Base-by-base conservation (phyloP, 1,284 basidiomycete genomes). In the Dichomitus squalens region DNA sequence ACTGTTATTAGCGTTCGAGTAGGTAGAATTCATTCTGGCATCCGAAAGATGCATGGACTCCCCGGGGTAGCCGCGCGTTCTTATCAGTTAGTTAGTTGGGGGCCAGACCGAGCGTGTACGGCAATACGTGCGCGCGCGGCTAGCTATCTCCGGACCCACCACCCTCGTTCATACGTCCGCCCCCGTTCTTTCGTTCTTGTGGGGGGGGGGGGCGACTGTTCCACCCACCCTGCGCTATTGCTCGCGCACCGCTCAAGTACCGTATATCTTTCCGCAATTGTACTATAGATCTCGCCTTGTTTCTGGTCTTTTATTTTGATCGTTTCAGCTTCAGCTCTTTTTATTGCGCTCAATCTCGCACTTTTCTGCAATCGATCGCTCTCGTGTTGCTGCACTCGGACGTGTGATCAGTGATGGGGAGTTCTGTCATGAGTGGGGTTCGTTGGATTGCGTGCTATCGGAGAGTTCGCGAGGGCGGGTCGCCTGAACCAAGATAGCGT, bases 71-170 rank as follows among this genome's bases (percentile, higher is more conserved):
- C 41, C 41, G 25, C 12, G 29, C 41, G 41, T n/a, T 29, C 25
- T 29, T 27, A 7, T 44, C 23, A 16, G 21, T 14, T 7, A n/a
- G n/a, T n/a, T n/a, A n/a, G n/a, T n/a, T n/a, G n/a, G n/a, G n/a
- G n/a, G n/a, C n/a, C n/a, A n/a, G n/a, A n/a, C n/a, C n/a, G n/a
- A n/a, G n/a, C n/a, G n/a, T n/a, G n/a, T n/a, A n/a, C 12, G 8
- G 25, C 7, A 23, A 44, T 23, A 16, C 29, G 41, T 44, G 18
- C 41, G 25, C 16, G 21, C 40, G 40, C 41, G 41, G 41, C 41
- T 44, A 44, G 41, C 41, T 44, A 44, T 44, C 41, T 25, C 25
- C 41, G 41, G 41, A 44, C 25, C 41, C 41, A 44, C 41, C 41
- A 44, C 41, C n/a, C 41, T 44, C 25, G 12, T 44, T 44, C 16